A percentile compares a stretch with the other conserved stretches of the same genome.
Conservation (phyloP, 371 early-diverging fungal genomes). For the Rhizopus arrhizus region DNA sequence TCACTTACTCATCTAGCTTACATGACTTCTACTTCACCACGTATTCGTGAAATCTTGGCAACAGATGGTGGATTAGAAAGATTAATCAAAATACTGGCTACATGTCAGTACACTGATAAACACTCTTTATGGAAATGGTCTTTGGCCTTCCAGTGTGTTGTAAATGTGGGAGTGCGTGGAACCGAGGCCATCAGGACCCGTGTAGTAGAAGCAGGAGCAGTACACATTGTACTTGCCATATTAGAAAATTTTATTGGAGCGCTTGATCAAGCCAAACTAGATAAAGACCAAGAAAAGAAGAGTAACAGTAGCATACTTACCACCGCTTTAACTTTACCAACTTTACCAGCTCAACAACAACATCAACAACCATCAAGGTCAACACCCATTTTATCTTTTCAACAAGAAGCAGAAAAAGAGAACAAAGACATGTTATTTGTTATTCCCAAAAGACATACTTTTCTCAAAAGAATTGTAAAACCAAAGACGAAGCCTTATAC, state of each 20-base stretch:
- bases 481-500: conserved; percentile 32
- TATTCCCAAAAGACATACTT: conserved; percentile 36
- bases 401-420: background rate
- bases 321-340: conserved; percentile 12
- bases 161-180: conserved; percentile 84
- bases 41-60: conserved; percentile 78
- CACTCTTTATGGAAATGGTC: conserved; percentile 79
- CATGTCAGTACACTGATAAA: conserved; percentile 67
- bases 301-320: no score
- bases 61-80: conserved; percentile 88
- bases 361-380: conserved; percentile 9
- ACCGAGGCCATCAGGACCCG: conserved; percentile 77
- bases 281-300: conserved; percentile 57
- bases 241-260: conserved; percentile 70
- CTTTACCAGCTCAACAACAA: background rate
- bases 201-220: conserved; percentile 81
- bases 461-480: conserved; percentile 21
- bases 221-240: conserved; percentile 75
- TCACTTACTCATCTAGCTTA: conserved; percentile 83
- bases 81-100: conserved; percentile 75
- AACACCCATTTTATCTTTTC: conserved; percentile 6
- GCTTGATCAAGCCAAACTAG: conserved; percentile 62
- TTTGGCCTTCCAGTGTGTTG: conserved; percentile 80
- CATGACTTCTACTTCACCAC: conserved; percentile 77
- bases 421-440: conserved; percentile 13